Evolutionary conservation across 2,329 filamentous ascomycete species (phyloP).

Genomic region (Coniochaeta prunicola): DNA sequence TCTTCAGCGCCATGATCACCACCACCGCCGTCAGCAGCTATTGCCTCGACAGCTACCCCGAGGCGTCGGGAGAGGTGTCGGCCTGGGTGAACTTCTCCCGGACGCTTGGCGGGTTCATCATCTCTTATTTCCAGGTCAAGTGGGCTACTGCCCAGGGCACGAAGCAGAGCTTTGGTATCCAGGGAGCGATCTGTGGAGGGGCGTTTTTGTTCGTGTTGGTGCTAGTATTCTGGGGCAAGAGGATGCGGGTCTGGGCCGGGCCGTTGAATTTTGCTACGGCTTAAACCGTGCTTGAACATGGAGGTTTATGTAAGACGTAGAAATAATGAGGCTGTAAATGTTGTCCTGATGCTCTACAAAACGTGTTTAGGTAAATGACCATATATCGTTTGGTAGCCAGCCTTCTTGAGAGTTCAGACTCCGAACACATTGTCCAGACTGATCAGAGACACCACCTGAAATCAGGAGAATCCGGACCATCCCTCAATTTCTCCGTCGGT

Average conservation of each 20-base stretch:
- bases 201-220: conserved; percentile 17
- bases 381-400: too few relatives aligned
- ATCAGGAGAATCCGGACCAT: conserved; percentile 44
- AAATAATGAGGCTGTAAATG: too few relatives aligned
- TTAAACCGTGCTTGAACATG: conserved; percentile 6
- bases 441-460: conserved; percentile 44
- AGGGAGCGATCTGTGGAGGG: conserved; percentile 29
- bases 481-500: conserved; percentile 46
- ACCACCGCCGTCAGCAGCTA: conserved; percentile 46
- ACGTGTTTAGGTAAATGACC: too few relatives aligned
- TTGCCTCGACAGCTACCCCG: conserved; percentile 45
- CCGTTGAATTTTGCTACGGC: conserved; percentile 22
- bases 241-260: conserved; percentile 21
- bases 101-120: conserved; percentile 41
- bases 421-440: too few relatives aligned
- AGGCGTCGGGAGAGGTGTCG: conserved; percentile 45
- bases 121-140: conserved; percentile 43
- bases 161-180: conserved; percentile 36
- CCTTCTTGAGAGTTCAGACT: too few relatives aligned
- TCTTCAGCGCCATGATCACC: conserved; percentile 47
- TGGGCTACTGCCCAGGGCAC: conserved; percentile 39
- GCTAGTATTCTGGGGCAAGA: conserved; percentile 21
- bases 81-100: conserved; percentile 44
- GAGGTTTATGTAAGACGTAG: too few relatives aligned
- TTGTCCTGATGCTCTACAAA: too few relatives aligned